A percentile compares a stretch with the other conserved stretches of the same genome.
These are phyloP conservation scores for Teunomyces barrocoloradensis DNA, from an alignment of 805 yeast species.

Conservation along the genomic window DNA sequence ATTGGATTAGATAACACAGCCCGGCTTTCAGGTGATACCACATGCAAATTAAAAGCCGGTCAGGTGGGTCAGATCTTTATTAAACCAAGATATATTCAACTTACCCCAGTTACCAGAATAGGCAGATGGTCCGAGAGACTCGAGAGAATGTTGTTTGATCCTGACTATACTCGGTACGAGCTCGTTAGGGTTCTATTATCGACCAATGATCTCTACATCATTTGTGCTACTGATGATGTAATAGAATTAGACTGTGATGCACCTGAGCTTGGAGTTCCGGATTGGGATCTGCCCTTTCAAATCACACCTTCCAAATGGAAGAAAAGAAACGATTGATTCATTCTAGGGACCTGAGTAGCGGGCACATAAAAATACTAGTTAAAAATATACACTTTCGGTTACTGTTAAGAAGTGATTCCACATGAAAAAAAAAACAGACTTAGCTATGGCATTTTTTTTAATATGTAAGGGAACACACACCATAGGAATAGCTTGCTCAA, in stretches of 20 bases:
- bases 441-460: too few relatives aligned
- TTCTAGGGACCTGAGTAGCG: background rate
- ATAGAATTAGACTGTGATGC: constrained; percentile 19
- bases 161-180: constrained; percentile 11
- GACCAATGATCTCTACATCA: constrained; percentile 9
- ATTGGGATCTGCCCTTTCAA: constrained; percentile 19
- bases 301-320: background rate
- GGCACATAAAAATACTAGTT: background rate
- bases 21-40: constrained; percentile 11
- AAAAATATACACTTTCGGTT: background rate
- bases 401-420: too few relatives aligned
- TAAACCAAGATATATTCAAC: constrained; percentile 15
- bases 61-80: constrained; percentile 19
- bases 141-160: constrained; percentile 9
- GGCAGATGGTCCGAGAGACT: constrained; percentile 11
- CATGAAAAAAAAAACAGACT: too few relatives aligned
- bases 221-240: constrained; percentile 23
- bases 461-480: too few relatives aligned
- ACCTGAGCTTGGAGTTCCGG: constrained; percentile 15
- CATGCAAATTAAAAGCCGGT: constrained; percentile 15
- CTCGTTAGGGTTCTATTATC: constrained; percentile 10
- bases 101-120: constrained; percentile 10
- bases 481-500: background rate
- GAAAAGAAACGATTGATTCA: background rate
- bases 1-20: background rate